phyloP scores from a whole-genome alignment of 176 grass and related monocot species.

The Phoenix roebelenii region DNA sequence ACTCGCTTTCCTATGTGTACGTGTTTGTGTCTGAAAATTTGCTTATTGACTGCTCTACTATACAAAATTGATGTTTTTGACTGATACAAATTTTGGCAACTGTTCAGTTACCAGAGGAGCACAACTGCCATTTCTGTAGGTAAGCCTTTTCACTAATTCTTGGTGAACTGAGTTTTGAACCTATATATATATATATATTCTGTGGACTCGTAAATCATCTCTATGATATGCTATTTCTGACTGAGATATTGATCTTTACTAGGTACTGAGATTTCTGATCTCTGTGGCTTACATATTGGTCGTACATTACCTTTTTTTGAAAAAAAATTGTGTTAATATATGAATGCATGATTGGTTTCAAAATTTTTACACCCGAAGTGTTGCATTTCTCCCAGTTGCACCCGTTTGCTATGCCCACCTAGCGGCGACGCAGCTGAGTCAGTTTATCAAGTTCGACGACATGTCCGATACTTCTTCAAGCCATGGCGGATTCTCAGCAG shows the following conservation, averaged over 20 bases:
- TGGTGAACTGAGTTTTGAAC: background rate
- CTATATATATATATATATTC: background rate
- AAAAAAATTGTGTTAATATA: too few species aligned
- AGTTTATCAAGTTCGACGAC: conserved; percentile 87
- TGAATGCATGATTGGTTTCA: too few species aligned
- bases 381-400: conserved; percentile 39
- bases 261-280: too few species aligned
- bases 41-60: background rate
- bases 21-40: conserved; percentile 4
- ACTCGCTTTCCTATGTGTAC: conserved; percentile 82
- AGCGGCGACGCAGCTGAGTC: conserved; percentile 59
- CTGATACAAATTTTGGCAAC: background rate
- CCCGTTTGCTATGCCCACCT: conserved; percentile 78
- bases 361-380: too few species aligned
- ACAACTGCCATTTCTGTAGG: conserved; percentile 88
- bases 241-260: too few species aligned
- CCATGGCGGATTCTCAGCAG: conserved; percentile 37
- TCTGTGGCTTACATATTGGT: too few species aligned
- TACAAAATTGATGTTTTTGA: background rate
- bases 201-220: too few species aligned
- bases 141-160: conserved; percentile 9
- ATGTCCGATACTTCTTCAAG: conserved; percentile 55
- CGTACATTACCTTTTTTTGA: too few species aligned
- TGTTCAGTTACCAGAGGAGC: conserved; percentile 83
- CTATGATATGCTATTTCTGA: too few species aligned